Conservation (phyloP, 192 early-diverging fungal genomes). For the Coemansia sp. region DNA sequence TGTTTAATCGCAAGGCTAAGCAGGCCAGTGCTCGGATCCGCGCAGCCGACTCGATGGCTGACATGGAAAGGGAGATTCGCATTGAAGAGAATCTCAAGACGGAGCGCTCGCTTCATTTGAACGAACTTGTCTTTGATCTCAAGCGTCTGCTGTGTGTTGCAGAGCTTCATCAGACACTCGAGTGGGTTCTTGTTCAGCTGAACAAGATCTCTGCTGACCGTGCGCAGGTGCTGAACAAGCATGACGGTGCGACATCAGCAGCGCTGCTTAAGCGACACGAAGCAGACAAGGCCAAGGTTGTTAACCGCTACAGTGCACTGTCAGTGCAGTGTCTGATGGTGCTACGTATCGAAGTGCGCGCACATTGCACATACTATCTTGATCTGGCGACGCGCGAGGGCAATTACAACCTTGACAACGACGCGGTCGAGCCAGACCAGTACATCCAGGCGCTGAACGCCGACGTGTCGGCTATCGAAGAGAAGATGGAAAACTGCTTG, state of each 20-base stretch:
- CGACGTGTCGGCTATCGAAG: slow-evolving; percentile 75
- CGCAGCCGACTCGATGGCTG: slow-evolving; percentile 1
- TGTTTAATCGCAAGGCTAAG: slow-evolving; percentile 53
- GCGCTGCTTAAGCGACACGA: slow-evolving; percentile 52
- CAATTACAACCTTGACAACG: slow-evolving; percentile 73
- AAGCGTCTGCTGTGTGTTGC: slow-evolving; percentile 72
- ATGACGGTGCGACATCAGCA: slow-evolving; percentile 49
- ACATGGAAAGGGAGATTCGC: slow-evolving; percentile 65
- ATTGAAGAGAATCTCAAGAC: slow-evolving; percentile 75
- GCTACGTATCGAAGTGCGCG: slow-evolving; percentile 77
- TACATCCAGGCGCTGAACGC: slow-evolving; percentile 81
- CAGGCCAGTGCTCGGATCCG: slow-evolving; percentile 20
- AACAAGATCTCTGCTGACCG: slow-evolving; percentile 24
- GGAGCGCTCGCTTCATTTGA: slow-evolving; percentile 69
- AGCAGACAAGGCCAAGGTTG: slow-evolving; percentile 39
- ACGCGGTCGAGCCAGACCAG: slow-evolving; percentile 79
- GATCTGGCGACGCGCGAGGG: slow-evolving; percentile 92
- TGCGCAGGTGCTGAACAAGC: slow-evolving; percentile 28
- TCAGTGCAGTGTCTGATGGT: slow-evolving; percentile 79
- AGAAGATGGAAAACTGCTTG: slow-evolving; percentile 62
- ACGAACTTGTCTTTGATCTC: slow-evolving; percentile 83
- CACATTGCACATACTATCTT: slow-evolving; percentile 82
- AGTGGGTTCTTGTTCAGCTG: slow-evolving; percentile 52
- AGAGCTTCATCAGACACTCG: slow-evolving; percentile 79
- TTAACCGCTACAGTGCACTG: slow-evolving; percentile 66